Conservation (phyloP, 2,329 filamentous ascomycete genomes). For the Coniochaeta hoffmannii region DNA sequence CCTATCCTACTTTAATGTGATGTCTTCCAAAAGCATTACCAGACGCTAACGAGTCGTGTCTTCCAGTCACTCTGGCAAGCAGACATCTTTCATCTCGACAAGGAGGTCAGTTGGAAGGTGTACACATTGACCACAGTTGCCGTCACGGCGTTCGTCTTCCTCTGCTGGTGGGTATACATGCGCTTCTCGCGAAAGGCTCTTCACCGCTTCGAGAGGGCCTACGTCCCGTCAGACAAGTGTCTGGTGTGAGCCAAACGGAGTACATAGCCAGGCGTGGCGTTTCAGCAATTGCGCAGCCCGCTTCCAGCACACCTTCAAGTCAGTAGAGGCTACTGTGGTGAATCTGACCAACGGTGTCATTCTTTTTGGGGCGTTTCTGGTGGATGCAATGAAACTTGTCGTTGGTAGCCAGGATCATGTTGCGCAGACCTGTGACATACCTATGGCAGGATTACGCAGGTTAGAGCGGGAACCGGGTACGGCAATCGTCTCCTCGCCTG, state of each 20-base stretch:
- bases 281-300: no score
- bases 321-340: no score
- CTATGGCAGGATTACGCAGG: no score
- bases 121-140: not conserved
- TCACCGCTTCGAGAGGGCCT: not conserved
- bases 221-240: not conserved
- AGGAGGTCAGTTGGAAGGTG: not conserved
- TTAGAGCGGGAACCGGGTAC: no score
- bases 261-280: no score
- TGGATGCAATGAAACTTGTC: no score
- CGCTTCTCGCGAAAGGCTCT: not conserved
- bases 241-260: not conserved
- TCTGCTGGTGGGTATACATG: constrained; percentile 1
- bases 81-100: not conserved
- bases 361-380: no score
- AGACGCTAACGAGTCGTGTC: not conserved
- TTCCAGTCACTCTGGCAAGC: not conserved
- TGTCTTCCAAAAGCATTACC: not conserved
- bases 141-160: not conserved
- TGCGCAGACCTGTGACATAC: no score
- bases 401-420: no score
- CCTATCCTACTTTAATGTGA: not conserved
- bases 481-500: no score
- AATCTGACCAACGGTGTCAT: no score
- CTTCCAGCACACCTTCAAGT: no score